Conservation (phyloP, 257 asterid genomes). For the Salvia rosmarinus region DNA sequence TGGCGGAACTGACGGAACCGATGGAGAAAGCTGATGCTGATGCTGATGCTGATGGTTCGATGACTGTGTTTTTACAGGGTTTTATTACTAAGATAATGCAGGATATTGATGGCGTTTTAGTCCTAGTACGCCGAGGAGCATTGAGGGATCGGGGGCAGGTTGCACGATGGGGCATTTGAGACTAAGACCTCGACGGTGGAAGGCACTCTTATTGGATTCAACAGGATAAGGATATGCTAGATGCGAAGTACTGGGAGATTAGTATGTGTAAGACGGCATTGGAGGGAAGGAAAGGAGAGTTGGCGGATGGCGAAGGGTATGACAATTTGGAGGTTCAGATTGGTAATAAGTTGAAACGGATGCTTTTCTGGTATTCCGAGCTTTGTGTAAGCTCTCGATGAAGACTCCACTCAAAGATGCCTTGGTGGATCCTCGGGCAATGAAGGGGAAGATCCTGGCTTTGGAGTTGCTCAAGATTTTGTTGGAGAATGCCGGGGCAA, state of each 20-base stretch:
- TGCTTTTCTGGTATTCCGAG: constrained; percentile 94
- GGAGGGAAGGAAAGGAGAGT: constrained; percentile 97
- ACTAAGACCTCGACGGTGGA: constrained; percentile 90
- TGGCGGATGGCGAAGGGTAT: constrained; percentile 84
- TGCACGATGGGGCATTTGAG: constrained; percentile 97
- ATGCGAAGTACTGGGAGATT: constrained; percentile 99
- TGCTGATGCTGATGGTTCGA: constrained; percentile 74
- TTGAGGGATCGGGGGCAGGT: constrained; percentile 51
- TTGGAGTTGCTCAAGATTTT: constrained; percentile 95
- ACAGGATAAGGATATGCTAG: constrained; percentile 99
- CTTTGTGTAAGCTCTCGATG: constrained; percentile 96
- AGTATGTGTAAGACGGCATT: constrained; percentile 97
- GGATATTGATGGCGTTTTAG: constrained; percentile 94
- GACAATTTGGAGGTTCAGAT: constrained; percentile 96
- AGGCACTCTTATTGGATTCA: constrained; percentile 91
- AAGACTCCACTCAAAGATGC: constrained; percentile 98
- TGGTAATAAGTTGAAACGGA: constrained; percentile 93
- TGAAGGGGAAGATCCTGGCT: constrained; percentile 97
- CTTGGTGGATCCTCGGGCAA: constrained; percentile 80
- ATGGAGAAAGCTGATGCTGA: constrained; percentile 80
- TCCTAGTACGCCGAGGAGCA: constrained; percentile 72
- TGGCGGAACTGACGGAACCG: constrained; percentile 92
- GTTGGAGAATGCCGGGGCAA: constrained; percentile 98
- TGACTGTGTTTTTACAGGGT: constrained; percentile 93
- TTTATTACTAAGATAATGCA: constrained; percentile 84